Evolutionary conservation across 2,329 filamentous ascomycete genomes (phyloP).

Genomic region (Colletotrichum plurivorum): DNA sequence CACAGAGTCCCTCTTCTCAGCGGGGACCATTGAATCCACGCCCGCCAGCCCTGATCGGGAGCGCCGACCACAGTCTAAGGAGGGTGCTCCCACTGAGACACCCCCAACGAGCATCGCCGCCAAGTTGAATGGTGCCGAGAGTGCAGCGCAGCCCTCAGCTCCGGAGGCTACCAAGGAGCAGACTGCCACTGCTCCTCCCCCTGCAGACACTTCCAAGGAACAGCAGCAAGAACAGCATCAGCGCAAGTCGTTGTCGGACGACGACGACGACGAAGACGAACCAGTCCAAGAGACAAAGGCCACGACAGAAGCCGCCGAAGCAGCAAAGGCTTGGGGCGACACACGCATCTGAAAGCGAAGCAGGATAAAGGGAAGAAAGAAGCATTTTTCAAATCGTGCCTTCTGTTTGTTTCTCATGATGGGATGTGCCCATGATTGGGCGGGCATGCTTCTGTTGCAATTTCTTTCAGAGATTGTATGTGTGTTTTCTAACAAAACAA

Average conservation of each 20-base stretch:
- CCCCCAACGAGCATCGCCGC: background rate
- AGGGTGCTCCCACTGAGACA: background rate
- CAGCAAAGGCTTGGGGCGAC: slow-evolving; percentile 34
- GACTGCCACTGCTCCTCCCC: background rate
- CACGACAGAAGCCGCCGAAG: slow-evolving; percentile 35
- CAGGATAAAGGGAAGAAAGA: background rate
- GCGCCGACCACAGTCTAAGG: slow-evolving; percentile 27
- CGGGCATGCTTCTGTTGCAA: too few relatives aligned
- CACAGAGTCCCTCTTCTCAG: slow-evolving; percentile 61
- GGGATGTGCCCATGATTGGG: too few relatives aligned
- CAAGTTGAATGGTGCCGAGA: slow-evolving; percentile 3
- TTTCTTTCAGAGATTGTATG: too few relatives aligned
- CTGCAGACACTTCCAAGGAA: background rate
- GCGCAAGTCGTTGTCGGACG: slow-evolving; percentile 2
- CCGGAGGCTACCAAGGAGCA: slow-evolving; percentile 10
- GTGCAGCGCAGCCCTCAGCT: background rate
- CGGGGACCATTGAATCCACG: slow-evolving; percentile 42
- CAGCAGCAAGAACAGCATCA: slow-evolving; percentile 9
- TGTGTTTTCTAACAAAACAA: background rate
- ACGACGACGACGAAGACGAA: slow-evolving; percentile 3
- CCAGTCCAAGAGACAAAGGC: slow-evolving; percentile 20
- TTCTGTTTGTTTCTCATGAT: background rate
- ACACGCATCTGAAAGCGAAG: slow-evolving; percentile 16
- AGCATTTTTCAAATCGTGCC: background rate
- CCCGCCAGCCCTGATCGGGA: slow-evolving; percentile 23